These are phyloP conservation scores for Hymenoscyphus infarciens DNA, from an alignment of 2,329 filamentous ascomycete species.

Conservation along the genomic window DNA sequence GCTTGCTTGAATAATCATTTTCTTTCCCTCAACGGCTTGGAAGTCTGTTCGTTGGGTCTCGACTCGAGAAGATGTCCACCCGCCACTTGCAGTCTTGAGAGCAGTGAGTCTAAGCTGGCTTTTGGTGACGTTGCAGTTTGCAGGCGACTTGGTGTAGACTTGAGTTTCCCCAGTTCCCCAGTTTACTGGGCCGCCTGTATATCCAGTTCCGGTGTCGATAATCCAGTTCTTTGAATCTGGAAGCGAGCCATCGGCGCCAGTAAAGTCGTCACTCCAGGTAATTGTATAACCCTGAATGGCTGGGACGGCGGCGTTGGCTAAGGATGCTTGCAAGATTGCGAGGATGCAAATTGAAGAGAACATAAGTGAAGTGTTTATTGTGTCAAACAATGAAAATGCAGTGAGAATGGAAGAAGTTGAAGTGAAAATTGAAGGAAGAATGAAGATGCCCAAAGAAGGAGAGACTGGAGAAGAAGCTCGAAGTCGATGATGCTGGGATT, in stretches of 20 bases:
- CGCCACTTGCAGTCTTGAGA: conserved; percentile 22
- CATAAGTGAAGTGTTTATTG: background rate
- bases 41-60: conserved; percentile 41
- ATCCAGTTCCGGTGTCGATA: conserved; percentile 42
- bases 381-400: background rate
- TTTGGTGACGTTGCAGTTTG: conserved; percentile 42
- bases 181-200: conserved; percentile 42
- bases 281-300: conserved; percentile 15
- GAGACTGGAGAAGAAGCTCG: background rate
- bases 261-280: conserved; percentile 37
- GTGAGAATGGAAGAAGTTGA: background rate
- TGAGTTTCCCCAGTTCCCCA: conserved; percentile 50
- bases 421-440: background rate
- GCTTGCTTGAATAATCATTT: conserved; percentile 39
- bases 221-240: conserved; percentile 43
- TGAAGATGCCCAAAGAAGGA: background rate
- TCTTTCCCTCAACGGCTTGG: conserved; percentile 34
- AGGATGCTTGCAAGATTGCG: background rate
- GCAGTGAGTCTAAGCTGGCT: conserved; percentile 41
- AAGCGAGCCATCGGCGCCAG: conserved; percentile 32
- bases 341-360: background rate
- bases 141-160: conserved; percentile 40
- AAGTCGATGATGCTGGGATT: background rate
- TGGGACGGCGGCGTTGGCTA: background rate
- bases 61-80: conserved; percentile 45